Evolutionary conservation across 2,329 filamentous ascomycete genomes (phyloP), one percentile per base, ranked within the genome.

Genomic region (Lachnellula occidentalis): DNA sequence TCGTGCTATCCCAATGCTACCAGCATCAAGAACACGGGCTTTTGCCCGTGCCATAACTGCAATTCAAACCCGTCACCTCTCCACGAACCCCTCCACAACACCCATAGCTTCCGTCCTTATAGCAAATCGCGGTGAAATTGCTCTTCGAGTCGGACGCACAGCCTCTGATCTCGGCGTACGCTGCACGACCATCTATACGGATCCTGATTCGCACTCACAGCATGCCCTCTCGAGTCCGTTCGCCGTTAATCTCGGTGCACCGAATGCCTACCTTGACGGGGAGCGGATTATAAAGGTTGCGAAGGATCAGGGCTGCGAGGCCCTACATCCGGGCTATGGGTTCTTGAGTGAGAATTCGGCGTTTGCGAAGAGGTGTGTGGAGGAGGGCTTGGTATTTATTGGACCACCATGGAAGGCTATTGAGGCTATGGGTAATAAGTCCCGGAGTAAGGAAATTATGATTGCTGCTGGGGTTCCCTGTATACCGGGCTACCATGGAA

Each of bases 121-220:
- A 69, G 94, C 94, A 51, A 99, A 99, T 71, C 86, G 94, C 64
- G 94, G 94, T 65, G 94, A 99, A 73, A 99, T 99, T 65, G 94
- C 94, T 48, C 79, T 99, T 69, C 88, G 94, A 63, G 94, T 99
- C 62, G 88, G 92, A 62, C 83, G 86, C 62, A 99, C 94, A 21
- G 94, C 94, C 34, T 80, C 88, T 49, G 83, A 87, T 60, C 87
- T 96, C 68, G 92, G 94, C 55, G 95, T 99, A 67, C 85, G 86
- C 58, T 95, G 92, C 17, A 96, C 92, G 0, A 96, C 92, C 0
- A 81, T 99, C 56, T 99, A 96, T 73, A 99, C 94, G 7, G 89
- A 95, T 62, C 89, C 92, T 39, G 94, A 99, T 71, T 86, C 88
- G 55, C 78, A 77, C 58, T 87, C 91, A 31, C 94, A 96, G 72